Evolutionary conservation across 208 protist species (phyloP).

Genomic region (Spironucleus salmonicida): DNA sequence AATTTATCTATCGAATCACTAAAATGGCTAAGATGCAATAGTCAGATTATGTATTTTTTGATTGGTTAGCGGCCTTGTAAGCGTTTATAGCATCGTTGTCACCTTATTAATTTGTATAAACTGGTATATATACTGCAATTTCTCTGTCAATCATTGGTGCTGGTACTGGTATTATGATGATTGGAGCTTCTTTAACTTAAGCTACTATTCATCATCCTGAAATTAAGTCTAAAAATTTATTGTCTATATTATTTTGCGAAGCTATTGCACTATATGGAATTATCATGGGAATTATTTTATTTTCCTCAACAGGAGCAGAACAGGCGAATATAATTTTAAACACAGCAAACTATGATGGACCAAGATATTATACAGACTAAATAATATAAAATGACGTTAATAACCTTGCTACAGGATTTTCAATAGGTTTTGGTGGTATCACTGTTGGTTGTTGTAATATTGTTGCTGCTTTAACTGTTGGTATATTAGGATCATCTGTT

Average conservation of each 20-base stretch:
- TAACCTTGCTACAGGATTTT: background rate
- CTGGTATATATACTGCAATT: constrained; percentile 2
- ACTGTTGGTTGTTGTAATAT: constrained; percentile 37
- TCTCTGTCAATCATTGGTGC: constrained; percentile 24
- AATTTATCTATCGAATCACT: no score
- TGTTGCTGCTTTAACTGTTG: constrained; percentile 30
- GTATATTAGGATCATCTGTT: constrained; percentile 21
- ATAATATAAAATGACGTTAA: no score
- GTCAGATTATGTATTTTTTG: no score
- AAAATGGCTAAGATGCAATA: no score
- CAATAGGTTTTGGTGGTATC: constrained; percentile 21
- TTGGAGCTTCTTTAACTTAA: constrained; percentile 25
- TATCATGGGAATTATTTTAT: constrained; percentile 38
- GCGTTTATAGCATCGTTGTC: background rate
- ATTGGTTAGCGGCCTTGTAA: background rate
- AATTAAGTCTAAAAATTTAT: constrained; percentile 40
- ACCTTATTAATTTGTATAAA: background rate
- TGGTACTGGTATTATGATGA: constrained; percentile 34
- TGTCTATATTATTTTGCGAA: constrained; percentile 42
- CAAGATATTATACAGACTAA: background rate
- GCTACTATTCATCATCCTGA: constrained; percentile 33
- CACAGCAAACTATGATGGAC: background rate
- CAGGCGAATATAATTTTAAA: background rate
- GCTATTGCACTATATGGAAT: constrained; percentile 44
- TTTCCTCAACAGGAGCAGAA: background rate